Evolutionary conservation across 2,329 filamentous ascomycete genomes (phyloP).

Genomic region (Colletotrichum sp.): DNA sequence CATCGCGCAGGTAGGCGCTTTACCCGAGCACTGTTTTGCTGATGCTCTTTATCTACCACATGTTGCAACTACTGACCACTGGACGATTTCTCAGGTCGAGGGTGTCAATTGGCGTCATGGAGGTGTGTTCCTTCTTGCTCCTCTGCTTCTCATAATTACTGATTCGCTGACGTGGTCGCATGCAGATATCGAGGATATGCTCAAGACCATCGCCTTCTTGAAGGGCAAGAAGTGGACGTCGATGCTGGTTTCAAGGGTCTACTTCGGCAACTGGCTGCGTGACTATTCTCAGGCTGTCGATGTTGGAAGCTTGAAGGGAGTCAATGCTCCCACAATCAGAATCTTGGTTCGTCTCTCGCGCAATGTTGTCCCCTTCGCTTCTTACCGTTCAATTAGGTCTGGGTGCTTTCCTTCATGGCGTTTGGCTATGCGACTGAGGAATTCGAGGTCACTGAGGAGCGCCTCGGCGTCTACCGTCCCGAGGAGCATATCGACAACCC

Average conservation of each 20-base stretch:
- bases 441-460: conserved; percentile 82
- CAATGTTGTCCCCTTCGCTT: neutral
- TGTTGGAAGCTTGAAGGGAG: conserved; percentile 78
- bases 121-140: conserved; percentile 40
- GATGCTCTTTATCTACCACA: no score
- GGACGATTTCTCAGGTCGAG: conserved; percentile 56
- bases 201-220: conserved; percentile 78
- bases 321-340: conserved; percentile 79
- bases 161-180: neutral
- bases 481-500: conserved; percentile 81
- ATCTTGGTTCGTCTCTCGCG: conserved; percentile 60
- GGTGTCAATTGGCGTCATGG: conserved; percentile 75
- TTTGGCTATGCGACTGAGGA: conserved; percentile 88
- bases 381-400: conserved; percentile 51
- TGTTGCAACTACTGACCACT: neutral
- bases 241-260: conserved; percentile 77
- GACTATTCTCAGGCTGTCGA: conserved; percentile 88
- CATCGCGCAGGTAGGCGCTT: conserved; percentile 49
- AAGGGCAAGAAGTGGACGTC: conserved; percentile 86
- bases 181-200: conserved; percentile 79
- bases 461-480: conserved; percentile 80
- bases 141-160: neutral
- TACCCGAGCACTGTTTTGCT: neutral
- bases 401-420: conserved; percentile 81
- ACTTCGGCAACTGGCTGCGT: conserved; percentile 87